Conservation (phyloP, 805 yeast species). For the Metschnikowia sp. region DNA sequence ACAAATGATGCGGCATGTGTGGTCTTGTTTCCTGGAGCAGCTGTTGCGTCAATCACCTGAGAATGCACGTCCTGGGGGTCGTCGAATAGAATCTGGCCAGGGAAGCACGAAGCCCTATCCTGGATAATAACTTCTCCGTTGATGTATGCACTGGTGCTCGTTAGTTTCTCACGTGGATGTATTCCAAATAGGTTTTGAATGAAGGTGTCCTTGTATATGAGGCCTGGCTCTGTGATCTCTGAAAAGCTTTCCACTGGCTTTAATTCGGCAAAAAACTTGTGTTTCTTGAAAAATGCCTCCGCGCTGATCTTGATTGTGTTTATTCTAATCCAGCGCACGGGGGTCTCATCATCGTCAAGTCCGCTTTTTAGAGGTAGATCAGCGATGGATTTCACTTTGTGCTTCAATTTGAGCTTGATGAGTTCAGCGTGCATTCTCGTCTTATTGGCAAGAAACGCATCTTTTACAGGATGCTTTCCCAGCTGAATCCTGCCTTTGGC, state of each 20-base stretch:
- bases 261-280: conserved; percentile 39
- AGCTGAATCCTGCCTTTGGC: conserved; percentile 79
- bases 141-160: conserved; percentile 64
- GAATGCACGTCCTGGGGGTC: conserved; percentile 52
- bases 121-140: conserved; percentile 84
- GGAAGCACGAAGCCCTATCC: conserved; percentile 96
- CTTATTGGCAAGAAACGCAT: conserved; percentile 71
- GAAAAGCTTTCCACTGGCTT: conserved; percentile 44
- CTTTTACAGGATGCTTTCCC: conserved; percentile 85
- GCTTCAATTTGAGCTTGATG: conserved; percentile 69
- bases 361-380: conserved; percentile 44
- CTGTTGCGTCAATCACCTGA: conserved; percentile 83
- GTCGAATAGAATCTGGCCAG: conserved; percentile 70
- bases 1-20: conserved; percentile 81
- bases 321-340: conserved; percentile 76
- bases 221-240: conserved; percentile 46
- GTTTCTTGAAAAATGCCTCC: conserved; percentile 36
- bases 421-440: conserved; percentile 81
- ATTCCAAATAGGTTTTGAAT: conserved; percentile 80
- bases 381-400: conserved; percentile 55
- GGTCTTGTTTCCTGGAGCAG: conserved; percentile 98
- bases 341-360: conserved; percentile 57
- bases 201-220: conserved; percentile 66
- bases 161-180: conserved; percentile 69
- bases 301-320: conserved; percentile 56